These are phyloP conservation scores for Termitomyces sp. DNA, from an alignment of 768 basidiomycete genomes.

Conservation along the genomic window DNA sequence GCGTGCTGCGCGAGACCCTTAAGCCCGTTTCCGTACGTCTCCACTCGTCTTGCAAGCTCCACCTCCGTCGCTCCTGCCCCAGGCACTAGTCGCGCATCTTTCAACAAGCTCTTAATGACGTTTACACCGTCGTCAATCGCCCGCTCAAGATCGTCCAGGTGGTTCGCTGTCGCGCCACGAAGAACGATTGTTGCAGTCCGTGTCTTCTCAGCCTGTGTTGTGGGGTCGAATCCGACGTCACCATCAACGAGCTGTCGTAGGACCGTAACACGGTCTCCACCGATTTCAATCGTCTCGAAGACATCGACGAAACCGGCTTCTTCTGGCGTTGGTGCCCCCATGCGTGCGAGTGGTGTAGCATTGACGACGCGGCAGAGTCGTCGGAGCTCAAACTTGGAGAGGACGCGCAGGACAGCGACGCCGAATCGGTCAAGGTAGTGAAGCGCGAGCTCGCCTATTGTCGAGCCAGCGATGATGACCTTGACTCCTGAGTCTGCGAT, in stretches of 20 bases:
- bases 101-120: slow-evolving; percentile 89
- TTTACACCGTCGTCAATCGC: slow-evolving; percentile 97
- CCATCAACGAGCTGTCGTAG: slow-evolving; percentile 76
- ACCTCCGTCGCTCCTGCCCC: slow-evolving; percentile 95
- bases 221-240: slow-evolving; percentile 59
- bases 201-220: slow-evolving; percentile 61
- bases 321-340: slow-evolving; percentile 94
- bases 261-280: slow-evolving; percentile 97
- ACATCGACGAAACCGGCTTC: slow-evolving; percentile 94
- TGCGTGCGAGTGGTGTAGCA: slow-evolving; percentile 92
- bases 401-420: slow-evolving; percentile 94
- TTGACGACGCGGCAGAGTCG: slow-evolving; percentile 92
- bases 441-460: slow-evolving; percentile 91
- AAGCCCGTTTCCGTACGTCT: slow-evolving; percentile 81
- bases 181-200: slow-evolving; percentile 92
- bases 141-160: slow-evolving; percentile 92
- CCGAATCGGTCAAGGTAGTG: slow-evolving; percentile 94
- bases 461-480: slow-evolving; percentile 89
- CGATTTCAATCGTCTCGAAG: slow-evolving; percentile 94
- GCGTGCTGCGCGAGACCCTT: slow-evolving; percentile 93
- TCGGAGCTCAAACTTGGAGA: slow-evolving; percentile 97
- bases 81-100: slow-evolving; percentile 86
- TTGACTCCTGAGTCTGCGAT: slow-evolving; percentile 95
- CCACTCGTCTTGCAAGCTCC: slow-evolving; percentile 83
- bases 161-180: slow-evolving; percentile 92